A percentile compares a stretch with the other conserved stretches of the same genome.
Conservation (phyloP, 192 early-diverging fungal genomes). For the Rhizoclosmatium globosum region DNA sequence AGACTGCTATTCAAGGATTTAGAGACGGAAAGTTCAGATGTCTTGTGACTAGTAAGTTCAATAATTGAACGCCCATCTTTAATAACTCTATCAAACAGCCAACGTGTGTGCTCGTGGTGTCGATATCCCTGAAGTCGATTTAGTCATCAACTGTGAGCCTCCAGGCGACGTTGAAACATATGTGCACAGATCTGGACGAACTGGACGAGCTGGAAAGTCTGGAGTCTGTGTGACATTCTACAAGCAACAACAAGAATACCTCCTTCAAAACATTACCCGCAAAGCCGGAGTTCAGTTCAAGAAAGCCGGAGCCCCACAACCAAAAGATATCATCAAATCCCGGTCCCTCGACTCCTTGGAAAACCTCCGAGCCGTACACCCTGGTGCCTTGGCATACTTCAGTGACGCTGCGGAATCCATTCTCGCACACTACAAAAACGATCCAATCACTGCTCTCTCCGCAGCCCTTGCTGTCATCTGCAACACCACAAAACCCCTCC, state of each 20-base stretch:
- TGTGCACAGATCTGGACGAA: slow-evolving; percentile 95
- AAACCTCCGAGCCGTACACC: slow-evolving; percentile 70
- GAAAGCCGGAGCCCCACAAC: slow-evolving; percentile 84
- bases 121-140: slow-evolving; percentile 95
- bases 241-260: slow-evolving; percentile 85
- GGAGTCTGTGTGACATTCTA: slow-evolving; percentile 95
- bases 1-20: slow-evolving; percentile 84
- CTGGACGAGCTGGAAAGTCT: slow-evolving; percentile 86
- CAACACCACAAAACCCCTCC: slow-evolving; percentile 84
- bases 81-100: slow-evolving; percentile 54
- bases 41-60: slow-evolving; percentile 69
- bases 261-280: slow-evolving; percentile 78
- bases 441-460: slow-evolving; percentile 79
- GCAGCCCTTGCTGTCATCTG: slow-evolving; percentile 90
- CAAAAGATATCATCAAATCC: slow-evolving; percentile 86
- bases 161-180: slow-evolving; percentile 93
- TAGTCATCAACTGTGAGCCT: slow-evolving; percentile 96
- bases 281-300: slow-evolving; percentile 81
- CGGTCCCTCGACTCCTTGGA: slow-evolving; percentile 81
- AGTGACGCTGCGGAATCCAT: slow-evolving; percentile 75
- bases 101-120: slow-evolving; percentile 96
- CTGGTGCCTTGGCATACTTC: slow-evolving; percentile 84
- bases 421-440: slow-evolving; percentile 71
- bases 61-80: too few species aligned
- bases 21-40: slow-evolving; percentile 84